Evolutionary conservation across 768 basidiomycete genomes (phyloP), one percentile per base, ranked within the genome.

Genomic region (Leccinellum luteum): DNA sequence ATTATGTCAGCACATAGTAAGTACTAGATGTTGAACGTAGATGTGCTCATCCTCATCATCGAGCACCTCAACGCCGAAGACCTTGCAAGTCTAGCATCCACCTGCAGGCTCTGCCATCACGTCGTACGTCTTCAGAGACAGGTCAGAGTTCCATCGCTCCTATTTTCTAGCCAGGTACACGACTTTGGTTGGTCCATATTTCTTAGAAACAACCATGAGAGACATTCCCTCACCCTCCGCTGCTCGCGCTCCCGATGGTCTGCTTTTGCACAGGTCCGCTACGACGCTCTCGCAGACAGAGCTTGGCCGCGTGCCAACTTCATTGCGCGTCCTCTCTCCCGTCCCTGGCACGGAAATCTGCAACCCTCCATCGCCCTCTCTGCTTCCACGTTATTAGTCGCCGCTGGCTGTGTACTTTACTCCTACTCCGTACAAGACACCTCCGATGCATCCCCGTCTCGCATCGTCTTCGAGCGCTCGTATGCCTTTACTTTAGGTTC

Each of bases 301-400:
- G 74, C 80, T 12, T 90, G 89, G 89, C 60, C 72, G 4, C 67
- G 62, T 21, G 67, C 68, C 43, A 64, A 73, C 47, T 88, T 88
- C 57, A 71, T 87, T 21, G 86, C 87, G 4, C 81, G 86, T 2
- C 88, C 87, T 2, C 76, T 90, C 9, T 81, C 85, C 21, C 74
- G 75, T 25, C 77, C 79, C 10, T 90, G 88, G 88, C 14, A 63
- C 6, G 76, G 74, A 23, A 87, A 80, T 62, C 69, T 79, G 5
- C 85, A 82, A 56, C 85, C 89, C 5, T 63, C 76, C 13, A 66
- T 90, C 35, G 81, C 85, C 27, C 76, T 85, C 56, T 85, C 78
- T 54, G 54, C 71, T 17, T 81, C 81, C 27, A 75, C 84, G 8
- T 73, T 91, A 2, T 58, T 88, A 35, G 80, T 90, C 44, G 86